Evolutionary conservation across 441 rosid genomes (phyloP).

Genomic region (Gossypium lobatum): DNA sequence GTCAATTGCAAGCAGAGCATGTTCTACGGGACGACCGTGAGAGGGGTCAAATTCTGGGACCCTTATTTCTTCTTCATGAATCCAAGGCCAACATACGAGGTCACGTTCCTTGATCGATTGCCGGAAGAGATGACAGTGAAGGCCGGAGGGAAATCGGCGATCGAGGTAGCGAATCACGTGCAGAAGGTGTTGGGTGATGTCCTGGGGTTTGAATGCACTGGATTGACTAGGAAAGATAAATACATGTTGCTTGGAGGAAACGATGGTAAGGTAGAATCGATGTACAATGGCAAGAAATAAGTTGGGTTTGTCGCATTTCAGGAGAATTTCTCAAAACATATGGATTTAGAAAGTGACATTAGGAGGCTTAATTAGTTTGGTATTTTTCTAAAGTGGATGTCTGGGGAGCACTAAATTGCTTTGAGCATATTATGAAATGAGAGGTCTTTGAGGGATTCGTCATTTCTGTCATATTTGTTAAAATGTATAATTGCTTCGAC

Average conservation of each 20-base stretch:
- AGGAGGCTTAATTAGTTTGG: not conserved
- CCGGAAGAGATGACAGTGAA: slow-evolving; percentile 78
- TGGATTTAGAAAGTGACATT: not conserved
- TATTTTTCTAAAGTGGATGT: not conserved
- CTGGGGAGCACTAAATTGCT: not conserved
- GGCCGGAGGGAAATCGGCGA: slow-evolving; percentile 74
- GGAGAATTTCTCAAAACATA: not conserved
- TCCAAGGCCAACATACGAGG: slow-evolving; percentile 84
- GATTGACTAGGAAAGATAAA: slow-evolving; percentile 86
- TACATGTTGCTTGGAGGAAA: slow-evolving; percentile 87
- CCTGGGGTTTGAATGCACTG: slow-evolving; percentile 76
- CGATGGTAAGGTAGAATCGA: slow-evolving; percentile 92
- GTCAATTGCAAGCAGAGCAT: slow-evolving; percentile 75
- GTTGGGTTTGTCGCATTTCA: not conserved
- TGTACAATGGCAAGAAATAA: slow-evolving; percentile 45
- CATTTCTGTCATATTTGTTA: not conserved
- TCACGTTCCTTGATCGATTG: slow-evolving; percentile 75
- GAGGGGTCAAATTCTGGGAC: slow-evolving; percentile 97
- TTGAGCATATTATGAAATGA: not conserved
- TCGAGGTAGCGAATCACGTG: slow-evolving; percentile 88
- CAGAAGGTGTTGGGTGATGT: slow-evolving; percentile 74
- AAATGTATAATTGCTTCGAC: slow-evolving; percentile 9
- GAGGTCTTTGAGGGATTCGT: not conserved
- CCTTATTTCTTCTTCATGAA: slow-evolving; percentile 95
- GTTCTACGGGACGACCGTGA: slow-evolving; percentile 88